Evolutionary conservation across 306 rosid genomes (phyloP), one percentile per base, ranked within the genome.

Genomic region (Sechiopsis laciniata): DNA sequence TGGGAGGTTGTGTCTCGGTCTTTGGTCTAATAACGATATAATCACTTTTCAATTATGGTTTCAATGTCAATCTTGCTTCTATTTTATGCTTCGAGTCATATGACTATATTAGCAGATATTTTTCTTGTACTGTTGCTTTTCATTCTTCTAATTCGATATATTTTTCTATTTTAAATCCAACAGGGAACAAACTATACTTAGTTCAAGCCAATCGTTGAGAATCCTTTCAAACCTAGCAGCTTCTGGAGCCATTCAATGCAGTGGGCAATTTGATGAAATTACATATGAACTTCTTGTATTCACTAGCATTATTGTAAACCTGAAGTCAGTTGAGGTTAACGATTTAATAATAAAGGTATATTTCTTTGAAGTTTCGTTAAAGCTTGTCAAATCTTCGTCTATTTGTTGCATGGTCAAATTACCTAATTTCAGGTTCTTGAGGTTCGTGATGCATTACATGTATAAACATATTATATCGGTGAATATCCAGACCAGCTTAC

Each of bases 221-320:
- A 89, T 94, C 77, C 90, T 94, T 74, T 91, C 89, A 73, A 94
- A 94, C 71, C 84, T 94, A 78, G 88, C 86, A 70, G 96, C 92
- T 22, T 89, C 95, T 19, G 87, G 90, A 56, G 92, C 85, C 60
- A 79, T 94, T 75, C 78, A 74, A 83, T 85, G 95, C 75, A 80
- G 78, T 75, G 88, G 81, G 20, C 78, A 55, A 71, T 71, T 80
- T 57, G 96, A 94, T 78, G 97, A 86, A 78, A 73, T 94, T 72
- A 83, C 83, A 82, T 82, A 76, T 4, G 92, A 89, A 63, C 87
- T 94, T 77, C 90, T 94, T 71, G 82, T 78, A 52, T 94, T 89
- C 80, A 83, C 74, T 60, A 87, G 84, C 77, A 60, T 83, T 69
- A 58, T 85, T 75, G 77, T 91, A 60, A 68, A 86, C 80, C 24